Base-by-base conservation (phyloP, 2,329 filamentous ascomycete species). In the Cytospora leucostoma region DNA sequence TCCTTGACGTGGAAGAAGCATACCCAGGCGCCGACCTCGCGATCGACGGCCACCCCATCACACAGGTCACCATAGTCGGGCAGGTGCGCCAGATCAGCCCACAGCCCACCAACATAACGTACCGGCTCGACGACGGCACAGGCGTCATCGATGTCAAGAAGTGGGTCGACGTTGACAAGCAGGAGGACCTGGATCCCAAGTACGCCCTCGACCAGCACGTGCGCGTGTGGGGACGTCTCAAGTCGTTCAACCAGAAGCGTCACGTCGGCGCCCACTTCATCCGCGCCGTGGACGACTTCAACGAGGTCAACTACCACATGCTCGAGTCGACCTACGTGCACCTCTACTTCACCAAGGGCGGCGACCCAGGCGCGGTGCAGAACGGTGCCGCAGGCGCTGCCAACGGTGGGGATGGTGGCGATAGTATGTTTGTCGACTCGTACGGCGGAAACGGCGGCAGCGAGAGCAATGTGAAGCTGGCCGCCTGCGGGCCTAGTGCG, bases 101-200 rank as follows among this genome's bases (percentile, higher is more conserved):
- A n/a, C 92, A 96, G 79, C 85, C 89, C 49, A 97, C 94, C 69
- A 96, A 97, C 79, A 88, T 93, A 69, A 97, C 92, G 53, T 96
- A 96, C 83, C 91, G 89, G 72, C 81, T 99, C 71, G 95, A 99
- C 78, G 95, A 99, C 77, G 95, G 95, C 74, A 99, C 96, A 1
- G 93, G 92, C 65, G 83, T 88, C 66, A 89, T 97, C 70, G 96
- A 99, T 77, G 93, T 92, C 69, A 96, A 95, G 80, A 88, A 90
- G 75, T 96, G 91, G 90, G 82, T 91, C 63, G 89, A 94, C 76
- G 78, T 83, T 68, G 85, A 87, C 72, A 83, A 83, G 73, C 76
- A 77, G 63, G 80, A 83, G 40, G 74, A 76, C 47, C 72, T 75
- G 34, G 78, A 80, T 67, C 74, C 80, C 21, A 83, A 84, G 66